Evolutionary conservation across 495 filamentous ascomycete species (phyloP).

Genomic region (Hypoxylon cercidicola): DNA sequence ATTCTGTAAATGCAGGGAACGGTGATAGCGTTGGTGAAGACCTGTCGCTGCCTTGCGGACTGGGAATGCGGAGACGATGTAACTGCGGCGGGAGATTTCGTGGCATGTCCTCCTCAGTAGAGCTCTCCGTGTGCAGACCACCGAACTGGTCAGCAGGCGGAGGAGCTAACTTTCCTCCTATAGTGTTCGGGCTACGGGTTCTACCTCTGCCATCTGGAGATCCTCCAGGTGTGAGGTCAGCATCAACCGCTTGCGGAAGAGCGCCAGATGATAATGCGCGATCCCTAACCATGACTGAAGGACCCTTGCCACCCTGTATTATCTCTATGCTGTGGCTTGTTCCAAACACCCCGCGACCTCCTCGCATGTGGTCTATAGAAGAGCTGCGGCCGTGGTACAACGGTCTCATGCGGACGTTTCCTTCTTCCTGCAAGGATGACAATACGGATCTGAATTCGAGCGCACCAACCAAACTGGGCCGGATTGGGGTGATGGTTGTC

Average conservation of each 20-base stretch:
- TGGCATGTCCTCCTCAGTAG: constrained; percentile 14
- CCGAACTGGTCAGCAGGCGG: constrained; percentile 33
- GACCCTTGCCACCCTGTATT: constrained; percentile 23
- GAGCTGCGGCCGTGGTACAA: constrained; percentile 73
- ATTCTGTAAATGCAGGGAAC: constrained; percentile 57
- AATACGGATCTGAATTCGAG: constrained; percentile 94
- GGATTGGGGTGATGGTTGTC: constrained; percentile 79
- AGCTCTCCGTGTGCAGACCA: constrained; percentile 23
- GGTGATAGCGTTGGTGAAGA: constrained; percentile 53
- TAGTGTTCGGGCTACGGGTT: constrained; percentile 35
- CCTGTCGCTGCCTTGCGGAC: constrained; percentile 63
- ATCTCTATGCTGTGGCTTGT: constrained; percentile 24
- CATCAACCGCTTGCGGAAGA: constrained; percentile 34
- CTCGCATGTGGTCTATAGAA: constrained; percentile 68
- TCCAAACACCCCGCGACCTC: constrained; percentile 3
- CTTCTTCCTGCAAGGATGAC: constrained; percentile 79
- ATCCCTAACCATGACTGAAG: constrained; percentile 20
- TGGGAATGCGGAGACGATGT: constrained; percentile 49
- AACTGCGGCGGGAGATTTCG: constrained; percentile 31
- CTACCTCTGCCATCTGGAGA: constrained; percentile 25
- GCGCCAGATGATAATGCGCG: constrained; percentile 43
- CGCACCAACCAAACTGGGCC: constrained; percentile 91
- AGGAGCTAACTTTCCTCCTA: constrained; percentile 49
- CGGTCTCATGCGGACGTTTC: constrained; percentile 73
- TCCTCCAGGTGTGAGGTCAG: constrained; percentile 24